Conservation (phyloP, 257 asterid genomes). For the Capsicum chinense region DNA sequence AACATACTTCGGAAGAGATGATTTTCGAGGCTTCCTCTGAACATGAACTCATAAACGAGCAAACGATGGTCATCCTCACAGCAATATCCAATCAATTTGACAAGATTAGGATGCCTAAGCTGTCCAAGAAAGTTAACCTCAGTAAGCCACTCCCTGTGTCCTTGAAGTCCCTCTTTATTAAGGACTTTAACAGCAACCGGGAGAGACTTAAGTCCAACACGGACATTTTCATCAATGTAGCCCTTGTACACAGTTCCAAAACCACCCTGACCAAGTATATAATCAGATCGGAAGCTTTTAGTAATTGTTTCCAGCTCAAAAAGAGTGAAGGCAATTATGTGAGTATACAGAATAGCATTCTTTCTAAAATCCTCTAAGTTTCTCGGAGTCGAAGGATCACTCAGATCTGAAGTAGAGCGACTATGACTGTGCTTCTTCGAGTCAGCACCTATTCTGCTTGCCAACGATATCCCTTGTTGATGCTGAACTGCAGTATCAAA, state of each 20-base stretch:
- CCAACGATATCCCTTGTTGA: conserved; percentile 57
- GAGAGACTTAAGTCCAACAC: conserved; percentile 93
- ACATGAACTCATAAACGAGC: conserved; percentile 97
- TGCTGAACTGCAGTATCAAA: conserved; percentile 50
- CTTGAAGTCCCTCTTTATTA: conserved; percentile 98
- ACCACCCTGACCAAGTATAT: conserved; percentile 98
- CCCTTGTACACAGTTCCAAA: conserved; percentile 99
- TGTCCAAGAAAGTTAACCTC: conserved; percentile 98
- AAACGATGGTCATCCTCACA: conserved; percentile 99
- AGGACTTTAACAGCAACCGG: conserved; percentile 99
- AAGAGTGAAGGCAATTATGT: conserved; percentile 86
- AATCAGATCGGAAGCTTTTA: conserved; percentile 97
- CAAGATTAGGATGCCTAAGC: conserved; percentile 95
- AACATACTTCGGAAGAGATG: conserved; percentile 96
- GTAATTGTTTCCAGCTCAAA: conserved; percentile 98
- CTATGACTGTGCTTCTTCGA: conserved; percentile 67
- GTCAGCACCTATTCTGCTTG: conserved; percentile 55
- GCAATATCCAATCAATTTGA: conserved; percentile 96
- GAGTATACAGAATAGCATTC: conserved; percentile 74
- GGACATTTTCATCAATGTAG: conserved; percentile 92
- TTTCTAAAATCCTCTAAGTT: conserved; percentile 76
- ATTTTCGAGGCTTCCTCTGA: conserved; percentile 96
- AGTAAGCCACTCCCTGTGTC: conserved; percentile 99
- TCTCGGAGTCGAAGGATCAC: conserved; percentile 86
- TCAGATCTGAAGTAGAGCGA: conserved; percentile 82